Percentiles rank a stretch among this genome's conserved stretches.
Evolutionary conservation across 306 rosid species (phyloP).

Genomic region (Prunus padus): DNA sequence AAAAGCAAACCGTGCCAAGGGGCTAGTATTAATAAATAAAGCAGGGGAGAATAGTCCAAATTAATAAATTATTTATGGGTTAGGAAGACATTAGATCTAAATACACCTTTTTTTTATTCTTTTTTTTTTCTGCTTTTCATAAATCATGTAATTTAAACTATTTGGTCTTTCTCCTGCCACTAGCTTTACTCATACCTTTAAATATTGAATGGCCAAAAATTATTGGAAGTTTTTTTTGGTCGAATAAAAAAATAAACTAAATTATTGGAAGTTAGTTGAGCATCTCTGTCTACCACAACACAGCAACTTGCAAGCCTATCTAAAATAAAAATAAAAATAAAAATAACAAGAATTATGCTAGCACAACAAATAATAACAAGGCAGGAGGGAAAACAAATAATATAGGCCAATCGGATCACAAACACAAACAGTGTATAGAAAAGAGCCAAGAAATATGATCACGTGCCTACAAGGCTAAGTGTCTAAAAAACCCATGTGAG

Average conservation of each 20-base stretch:
- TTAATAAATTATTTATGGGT: conserved; percentile 27
- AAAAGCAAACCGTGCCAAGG: too few relatives aligned
- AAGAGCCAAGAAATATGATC: conserved; percentile 37
- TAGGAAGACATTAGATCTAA: conserved; percentile 40
- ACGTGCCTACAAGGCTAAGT: neutral
- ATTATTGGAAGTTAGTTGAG: conserved; percentile 2
- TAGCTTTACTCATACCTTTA: conserved; percentile 27
- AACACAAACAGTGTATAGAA: conserved; percentile 13
- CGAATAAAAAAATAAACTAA: too few relatives aligned
- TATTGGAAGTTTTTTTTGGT: conserved; percentile 7
- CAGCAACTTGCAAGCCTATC: conserved; percentile 14
- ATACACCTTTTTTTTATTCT: neutral
- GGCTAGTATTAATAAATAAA: conserved; percentile 18
- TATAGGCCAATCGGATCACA: conserved; percentile 24
- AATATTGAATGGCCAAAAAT: conserved; percentile 24
- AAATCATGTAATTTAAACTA: neutral
- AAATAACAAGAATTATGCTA: neutral
- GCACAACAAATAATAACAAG: neutral
- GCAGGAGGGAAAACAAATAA: conserved; percentile 26
- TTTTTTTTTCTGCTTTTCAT: neutral
- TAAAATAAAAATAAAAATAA: neutral
- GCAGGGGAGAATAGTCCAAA: conserved; percentile 10
- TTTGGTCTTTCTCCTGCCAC: conserved; percentile 24
- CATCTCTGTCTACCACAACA: conserved; percentile 12
- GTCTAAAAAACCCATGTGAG: conserved; percentile 42